Evolutionary conservation across 2,329 filamentous ascomycete genomes (phyloP).

Genomic region (Scopulariopsis brevicaulis): DNA sequence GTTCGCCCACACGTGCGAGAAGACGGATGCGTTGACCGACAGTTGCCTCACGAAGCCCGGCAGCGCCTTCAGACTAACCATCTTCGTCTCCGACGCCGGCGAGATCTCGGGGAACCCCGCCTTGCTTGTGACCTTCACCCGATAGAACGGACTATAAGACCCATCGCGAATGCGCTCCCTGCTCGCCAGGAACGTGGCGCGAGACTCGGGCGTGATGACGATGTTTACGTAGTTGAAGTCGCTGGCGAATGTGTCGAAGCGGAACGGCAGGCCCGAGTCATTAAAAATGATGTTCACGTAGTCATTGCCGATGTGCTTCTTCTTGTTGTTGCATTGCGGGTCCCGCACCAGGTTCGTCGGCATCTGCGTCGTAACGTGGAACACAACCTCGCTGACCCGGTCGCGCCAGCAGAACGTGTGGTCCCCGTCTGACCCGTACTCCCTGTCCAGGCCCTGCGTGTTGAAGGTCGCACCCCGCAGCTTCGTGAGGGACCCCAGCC

Average conservation of each 20-base stretch:
- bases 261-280: conserved; percentile 81
- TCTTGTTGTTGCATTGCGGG: conserved; percentile 70
- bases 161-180: conserved; percentile 23
- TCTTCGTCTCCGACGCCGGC: conserved; percentile 77
- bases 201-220: conserved; percentile 80
- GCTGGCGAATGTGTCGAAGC: conserved; percentile 84
- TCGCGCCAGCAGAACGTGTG: conserved; percentile 93
- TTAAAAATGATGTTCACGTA: conserved; percentile 99
- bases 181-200: conserved; percentile 61
- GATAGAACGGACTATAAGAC: conserved; percentile 55
- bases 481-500: conserved; percentile 69
- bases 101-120: conserved; percentile 87
- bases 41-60: conserved; percentile 79
- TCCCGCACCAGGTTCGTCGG: conserved; percentile 74
- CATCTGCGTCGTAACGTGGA: conserved; percentile 96
- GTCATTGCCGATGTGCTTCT: conserved; percentile 92
- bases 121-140: conserved; percentile 80
- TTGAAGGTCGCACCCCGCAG: conserved; percentile 82
- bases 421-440: conserved; percentile 69
- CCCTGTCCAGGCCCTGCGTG: conserved; percentile 77
- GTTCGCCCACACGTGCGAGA: conserved; percentile 80
- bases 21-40: conserved; percentile 87
- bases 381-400: conserved; percentile 87
- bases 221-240: conserved; percentile 98
- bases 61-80: conserved; percentile 72